Evolutionary conservation across 306 rosid genomes (phyloP).

Genomic region (Rubus parviflorus): DNA sequence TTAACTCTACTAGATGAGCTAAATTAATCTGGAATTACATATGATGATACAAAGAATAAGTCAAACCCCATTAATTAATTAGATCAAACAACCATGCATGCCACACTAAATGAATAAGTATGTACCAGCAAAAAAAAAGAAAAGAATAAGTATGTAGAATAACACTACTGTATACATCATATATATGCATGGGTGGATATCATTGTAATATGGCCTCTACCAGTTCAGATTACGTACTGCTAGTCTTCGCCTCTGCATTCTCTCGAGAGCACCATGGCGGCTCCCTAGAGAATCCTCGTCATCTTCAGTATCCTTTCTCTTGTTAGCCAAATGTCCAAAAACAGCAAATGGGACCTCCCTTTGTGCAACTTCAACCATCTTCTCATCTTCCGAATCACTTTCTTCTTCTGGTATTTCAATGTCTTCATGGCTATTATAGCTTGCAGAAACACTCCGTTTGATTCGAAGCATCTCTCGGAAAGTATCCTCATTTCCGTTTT

Average conservation of each 20-base stretch:
- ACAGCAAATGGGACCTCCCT: conserved; percentile 89
- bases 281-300: conserved; percentile 1
- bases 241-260: conserved; percentile 1
- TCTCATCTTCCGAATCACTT: conserved; percentile 75
- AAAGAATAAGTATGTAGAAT: too few relatives aligned
- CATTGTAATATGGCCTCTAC: background rate
- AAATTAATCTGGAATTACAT: background rate
- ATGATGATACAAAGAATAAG: background rate
- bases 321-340: conserved; percentile 73
- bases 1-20: background rate
- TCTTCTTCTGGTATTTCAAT: conserved; percentile 75
- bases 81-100: too few relatives aligned
- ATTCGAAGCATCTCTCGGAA: conserved; percentile 95
- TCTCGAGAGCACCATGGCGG: background rate
- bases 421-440: conserved; percentile 78
- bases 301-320: conserved; percentile 55
- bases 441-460: conserved; percentile 87
- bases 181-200: background rate
- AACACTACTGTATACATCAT: too few relatives aligned
- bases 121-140: too few relatives aligned
- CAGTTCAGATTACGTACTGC: background rate
- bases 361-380: conserved; percentile 69
- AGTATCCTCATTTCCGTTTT: conserved; percentile 86
- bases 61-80: background rate
- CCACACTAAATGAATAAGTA: too few relatives aligned